These are phyloP conservation scores for Lathyrus tuberosus DNA, from an alignment of 306 rosid genomes.

Conservation along the genomic window DNA sequence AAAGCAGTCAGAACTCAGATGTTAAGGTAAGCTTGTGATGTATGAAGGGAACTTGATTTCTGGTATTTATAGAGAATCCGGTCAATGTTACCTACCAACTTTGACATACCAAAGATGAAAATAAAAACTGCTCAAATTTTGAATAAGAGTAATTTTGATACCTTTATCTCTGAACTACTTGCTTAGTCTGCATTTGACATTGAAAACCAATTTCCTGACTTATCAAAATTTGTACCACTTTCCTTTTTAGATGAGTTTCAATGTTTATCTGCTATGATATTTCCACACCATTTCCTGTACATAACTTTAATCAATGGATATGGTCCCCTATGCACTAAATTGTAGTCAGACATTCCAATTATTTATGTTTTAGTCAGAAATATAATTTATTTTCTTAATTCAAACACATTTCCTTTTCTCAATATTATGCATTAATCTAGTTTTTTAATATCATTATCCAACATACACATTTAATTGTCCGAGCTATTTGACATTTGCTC, in stretches of 20 bases:
- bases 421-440: slow-evolving; percentile 8
- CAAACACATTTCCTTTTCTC: slow-evolving; percentile 13
- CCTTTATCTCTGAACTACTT: slow-evolving; percentile 35
- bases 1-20: slow-evolving; percentile 29
- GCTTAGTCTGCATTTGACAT: slow-evolving; percentile 34
- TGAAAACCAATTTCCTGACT: slow-evolving; percentile 34
- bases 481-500: slow-evolving; percentile 31
- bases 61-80: slow-evolving; percentile 58
- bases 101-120: slow-evolving; percentile 42
- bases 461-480: slow-evolving; percentile 23
- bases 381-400: not conserved
- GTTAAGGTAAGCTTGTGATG: slow-evolving; percentile 35
- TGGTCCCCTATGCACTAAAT: slow-evolving; percentile 23
- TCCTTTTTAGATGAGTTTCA: slow-evolving; percentile 3
- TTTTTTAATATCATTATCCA: slow-evolving; percentile 10
- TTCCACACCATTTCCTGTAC: slow-evolving; percentile 5
- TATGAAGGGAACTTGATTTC: slow-evolving; percentile 35
- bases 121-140: slow-evolving; percentile 10
- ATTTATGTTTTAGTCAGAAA: slow-evolving; percentile 14
- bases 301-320: slow-evolving; percentile 2
- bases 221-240: slow-evolving; percentile 1
- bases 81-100: slow-evolving; percentile 50
- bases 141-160: slow-evolving; percentile 14
- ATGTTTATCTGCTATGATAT: slow-evolving; percentile 18
- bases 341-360: slow-evolving; percentile 2